Percentiles rank a stretch among this genome's conserved stretches.
phyloP scores from a whole-genome alignment of 78 protist genomes.

The Guillardia theta region DNA sequence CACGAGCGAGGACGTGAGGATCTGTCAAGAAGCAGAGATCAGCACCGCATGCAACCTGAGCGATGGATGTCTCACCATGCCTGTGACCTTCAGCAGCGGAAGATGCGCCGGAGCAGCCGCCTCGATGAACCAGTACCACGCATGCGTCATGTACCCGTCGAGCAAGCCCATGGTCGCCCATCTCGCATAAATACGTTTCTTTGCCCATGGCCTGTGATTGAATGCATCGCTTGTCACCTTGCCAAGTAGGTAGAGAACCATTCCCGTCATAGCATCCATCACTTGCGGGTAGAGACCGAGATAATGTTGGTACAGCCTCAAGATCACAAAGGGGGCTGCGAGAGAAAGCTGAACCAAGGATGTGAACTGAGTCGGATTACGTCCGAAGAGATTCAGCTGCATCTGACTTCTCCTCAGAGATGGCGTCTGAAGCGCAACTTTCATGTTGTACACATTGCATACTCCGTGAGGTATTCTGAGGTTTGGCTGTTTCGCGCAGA shows the following conservation, averaged over 20 bases:
- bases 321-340: no score
- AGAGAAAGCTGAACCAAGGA: no score
- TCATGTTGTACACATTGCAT: no score
- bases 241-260: background rate
- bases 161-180: background rate
- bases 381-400: no score
- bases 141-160: background rate
- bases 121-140: background rate
- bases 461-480: no score
- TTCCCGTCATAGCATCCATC: background rate
- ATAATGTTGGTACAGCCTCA: background rate
- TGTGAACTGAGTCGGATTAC: no score
- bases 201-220: no score
- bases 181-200: background rate
- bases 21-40: background rate
- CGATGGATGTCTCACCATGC: background rate
- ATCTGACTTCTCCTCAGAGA: no score
- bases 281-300: background rate
- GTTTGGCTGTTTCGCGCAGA: no score
- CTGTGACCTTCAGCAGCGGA: no score
- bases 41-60: background rate
- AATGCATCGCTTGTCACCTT: background rate
- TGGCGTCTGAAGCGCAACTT: no score
- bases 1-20: no score
- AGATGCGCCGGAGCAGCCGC: background rate